Percentiles rank a stretch among this genome's conserved stretches.
These are phyloP conservation scores for Dovyalis caffra DNA, from an alignment of 345 rosid species.

Conservation along the genomic window DNA sequence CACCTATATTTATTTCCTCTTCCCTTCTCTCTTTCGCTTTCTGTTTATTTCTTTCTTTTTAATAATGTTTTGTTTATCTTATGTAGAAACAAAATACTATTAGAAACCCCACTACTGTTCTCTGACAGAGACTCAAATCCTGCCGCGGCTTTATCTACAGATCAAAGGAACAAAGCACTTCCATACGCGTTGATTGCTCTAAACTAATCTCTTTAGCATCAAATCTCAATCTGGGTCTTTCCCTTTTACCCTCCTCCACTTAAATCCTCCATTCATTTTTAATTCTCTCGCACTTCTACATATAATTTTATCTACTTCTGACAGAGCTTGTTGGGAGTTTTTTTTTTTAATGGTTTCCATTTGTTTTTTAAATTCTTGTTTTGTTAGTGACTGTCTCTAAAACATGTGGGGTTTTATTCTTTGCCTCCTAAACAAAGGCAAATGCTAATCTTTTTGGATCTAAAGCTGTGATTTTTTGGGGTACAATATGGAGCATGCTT, in stretches of 20 bases:
- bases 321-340: slow-evolving; percentile 6
- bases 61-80: neutral
- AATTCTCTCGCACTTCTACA: neutral
- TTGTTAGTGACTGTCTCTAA: neutral
- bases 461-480: slow-evolving; percentile 27
- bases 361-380: neutral
- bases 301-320: neutral
- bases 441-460: slow-evolving; percentile 39
- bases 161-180: slow-evolving; percentile 3
- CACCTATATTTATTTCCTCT: neutral
- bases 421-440: slow-evolving; percentile 18
- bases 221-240: slow-evolving; percentile 7
- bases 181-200: slow-evolving; percentile 14
- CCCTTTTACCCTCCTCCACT: neutral
- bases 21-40: neutral
- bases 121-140: slow-evolving; percentile 18
- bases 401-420: slow-evolving; percentile 26
- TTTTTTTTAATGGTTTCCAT: neutral
- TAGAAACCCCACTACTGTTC: slow-evolving; percentile 11
- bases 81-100: neutral
- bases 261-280: neutral
- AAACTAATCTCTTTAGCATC: neutral
- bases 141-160: slow-evolving; percentile 24
- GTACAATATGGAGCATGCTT: slow-evolving; percentile 23
- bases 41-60: too few relatives aligned